These are phyloP conservation scores for Boletus hoseneyae DNA, from an alignment of 1,284 basidiomycete species.

Conservation along the genomic window DNA sequence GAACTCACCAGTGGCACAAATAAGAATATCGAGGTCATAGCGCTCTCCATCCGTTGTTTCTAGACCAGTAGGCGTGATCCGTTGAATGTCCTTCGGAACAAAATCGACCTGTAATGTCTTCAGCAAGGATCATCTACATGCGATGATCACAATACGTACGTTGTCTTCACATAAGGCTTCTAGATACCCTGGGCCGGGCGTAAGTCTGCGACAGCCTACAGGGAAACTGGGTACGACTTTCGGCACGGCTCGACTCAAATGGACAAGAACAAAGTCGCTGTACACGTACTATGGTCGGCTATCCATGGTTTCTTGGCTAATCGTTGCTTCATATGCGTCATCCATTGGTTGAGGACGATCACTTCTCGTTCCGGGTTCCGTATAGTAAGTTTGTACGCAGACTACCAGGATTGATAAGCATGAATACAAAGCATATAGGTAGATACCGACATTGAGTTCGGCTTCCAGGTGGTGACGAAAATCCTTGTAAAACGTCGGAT, in stretches of 20 bases:
- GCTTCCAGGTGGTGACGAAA: conserved; percentile 51
- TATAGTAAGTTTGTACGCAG: conserved; percentile 44
- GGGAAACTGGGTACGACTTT: conserved; percentile 58
- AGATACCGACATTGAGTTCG: conserved; percentile 47
- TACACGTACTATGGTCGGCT: conserved; percentile 46
- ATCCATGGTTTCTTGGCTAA: conserved; percentile 58
- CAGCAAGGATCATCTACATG: background rate
- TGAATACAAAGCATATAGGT: background rate
- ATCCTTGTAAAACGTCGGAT: conserved; percentile 43
- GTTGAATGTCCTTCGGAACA: conserved; percentile 46
- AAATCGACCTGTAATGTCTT: conserved; percentile 51
- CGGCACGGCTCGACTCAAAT: background rate
- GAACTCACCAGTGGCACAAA: conserved; percentile 51
- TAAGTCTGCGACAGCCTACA: conserved; percentile 55
- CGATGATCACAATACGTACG: conserved; percentile 31
- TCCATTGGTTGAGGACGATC: conserved; percentile 37
- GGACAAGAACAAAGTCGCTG: background rate
- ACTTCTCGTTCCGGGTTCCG: conserved; percentile 43
- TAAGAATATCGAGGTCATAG: conserved; percentile 54
- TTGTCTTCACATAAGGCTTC: conserved; percentile 61
- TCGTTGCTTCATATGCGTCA: conserved; percentile 47
- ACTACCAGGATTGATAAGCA: conserved; percentile 31
- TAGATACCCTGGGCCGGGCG: conserved; percentile 64
- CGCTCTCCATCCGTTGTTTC: conserved; percentile 51
- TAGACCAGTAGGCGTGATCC: conserved; percentile 51